A percentile compares a stretch with the other conserved stretches of the same genome.
Evolutionary conservation across 257 asterid species (phyloP).

Genomic region (Gentiana macrophylla): DNA sequence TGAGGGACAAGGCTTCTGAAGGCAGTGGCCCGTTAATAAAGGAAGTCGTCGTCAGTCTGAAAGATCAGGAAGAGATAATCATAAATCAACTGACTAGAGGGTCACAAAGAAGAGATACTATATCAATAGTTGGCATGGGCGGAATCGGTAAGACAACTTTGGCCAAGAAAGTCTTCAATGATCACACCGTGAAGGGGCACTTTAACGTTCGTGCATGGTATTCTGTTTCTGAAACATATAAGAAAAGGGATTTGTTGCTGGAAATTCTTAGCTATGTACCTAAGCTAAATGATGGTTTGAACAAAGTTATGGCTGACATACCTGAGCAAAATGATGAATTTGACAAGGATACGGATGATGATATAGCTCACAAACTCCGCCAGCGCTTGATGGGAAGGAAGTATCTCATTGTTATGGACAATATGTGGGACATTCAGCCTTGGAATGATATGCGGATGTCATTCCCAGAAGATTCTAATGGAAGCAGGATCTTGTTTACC

Average conservation of each 20-base stretch:
- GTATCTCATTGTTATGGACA: slow-evolving; percentile 1
- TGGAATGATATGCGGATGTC: neutral
- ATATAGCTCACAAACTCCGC: neutral
- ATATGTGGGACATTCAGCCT: neutral
- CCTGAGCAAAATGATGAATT: neutral
- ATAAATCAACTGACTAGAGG: neutral
- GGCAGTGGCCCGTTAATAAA: neutral
- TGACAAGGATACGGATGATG: neutral
- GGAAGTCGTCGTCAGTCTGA: slow-evolving; percentile 3
- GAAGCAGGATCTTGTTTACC: neutral
- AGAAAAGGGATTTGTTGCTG: neutral
- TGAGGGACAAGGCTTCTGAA: neutral
- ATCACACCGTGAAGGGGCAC: fast-evolving
- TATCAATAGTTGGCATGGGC: slow-evolving; percentile 17
- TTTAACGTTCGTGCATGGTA: slow-evolving; percentile 14
- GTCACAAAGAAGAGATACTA: neutral
- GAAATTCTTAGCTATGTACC: neutral
- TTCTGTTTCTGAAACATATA: slow-evolving; percentile 4
- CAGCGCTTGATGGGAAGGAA: neutral
- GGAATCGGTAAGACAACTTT: slow-evolving; percentile 15
- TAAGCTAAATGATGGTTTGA: neutral
- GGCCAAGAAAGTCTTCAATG: slow-evolving; percentile 3
- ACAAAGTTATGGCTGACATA: neutral
- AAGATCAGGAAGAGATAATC: neutral
- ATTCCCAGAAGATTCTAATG: neutral